Evolutionary conservation across 305 asterid species (phyloP).

Genomic region (Rubia occidens): DNA sequence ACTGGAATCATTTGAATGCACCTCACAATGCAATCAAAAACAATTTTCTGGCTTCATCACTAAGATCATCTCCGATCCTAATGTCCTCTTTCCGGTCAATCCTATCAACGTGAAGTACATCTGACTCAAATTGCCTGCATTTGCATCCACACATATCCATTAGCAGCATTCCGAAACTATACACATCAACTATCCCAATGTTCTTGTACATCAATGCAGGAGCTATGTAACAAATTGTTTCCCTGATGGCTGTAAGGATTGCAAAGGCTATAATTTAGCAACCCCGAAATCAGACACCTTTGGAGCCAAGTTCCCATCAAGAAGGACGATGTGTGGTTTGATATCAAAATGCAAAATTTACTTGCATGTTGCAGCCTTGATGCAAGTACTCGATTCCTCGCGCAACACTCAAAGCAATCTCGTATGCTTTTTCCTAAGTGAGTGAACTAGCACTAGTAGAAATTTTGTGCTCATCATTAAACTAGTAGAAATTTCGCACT

Average conservation of each 20-base stretch:
- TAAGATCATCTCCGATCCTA: not conserved
- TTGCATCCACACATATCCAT: not conserved
- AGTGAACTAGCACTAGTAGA: not conserved
- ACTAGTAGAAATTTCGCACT: not conserved
- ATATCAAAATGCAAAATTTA: not conserved
- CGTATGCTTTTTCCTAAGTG: not conserved
- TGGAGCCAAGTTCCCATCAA: not conserved
- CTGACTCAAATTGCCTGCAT: not conserved
- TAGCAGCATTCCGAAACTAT: not conserved
- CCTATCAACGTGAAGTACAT: not conserved
- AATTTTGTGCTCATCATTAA: not conserved
- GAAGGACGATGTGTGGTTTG: conserved; percentile 2
- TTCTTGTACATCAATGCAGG: not conserved
- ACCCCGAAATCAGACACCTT: not conserved
- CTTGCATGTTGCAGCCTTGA: conserved; percentile 2
- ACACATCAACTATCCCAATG: conserved; percentile 5
- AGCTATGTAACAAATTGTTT: not conserved
- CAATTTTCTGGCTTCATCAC: not conserved
- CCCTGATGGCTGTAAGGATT: not conserved
- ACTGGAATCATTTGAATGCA: not conserved
- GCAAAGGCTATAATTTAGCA: not conserved
- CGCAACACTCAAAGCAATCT: not conserved
- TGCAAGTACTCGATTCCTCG: conserved; percentile 2
- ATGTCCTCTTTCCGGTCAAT: not conserved
- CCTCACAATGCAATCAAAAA: not conserved